Percentiles rank a stretch among this genome's conserved stretches.
Evolutionary conservation across 2,329 filamentous ascomycete species (phyloP).

Genomic region (Cordyceps cateniannulata): DNA sequence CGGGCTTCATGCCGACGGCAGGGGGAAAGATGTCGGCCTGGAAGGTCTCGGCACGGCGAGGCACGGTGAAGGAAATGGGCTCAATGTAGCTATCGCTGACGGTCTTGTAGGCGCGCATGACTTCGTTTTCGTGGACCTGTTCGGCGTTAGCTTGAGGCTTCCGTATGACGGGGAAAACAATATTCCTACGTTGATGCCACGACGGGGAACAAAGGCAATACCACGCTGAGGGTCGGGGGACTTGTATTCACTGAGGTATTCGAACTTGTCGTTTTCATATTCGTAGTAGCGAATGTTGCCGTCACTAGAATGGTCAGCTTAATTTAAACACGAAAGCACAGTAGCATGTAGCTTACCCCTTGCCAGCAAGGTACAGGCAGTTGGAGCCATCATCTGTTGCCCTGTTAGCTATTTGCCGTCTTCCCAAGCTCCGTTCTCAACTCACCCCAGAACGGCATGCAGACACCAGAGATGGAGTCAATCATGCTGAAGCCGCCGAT

Average conservation of each 20-base stretch:
- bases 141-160: constrained; percentile 17
- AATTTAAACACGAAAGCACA: constrained; percentile 35
- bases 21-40: constrained; percentile 97
- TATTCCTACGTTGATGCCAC: constrained; percentile 73
- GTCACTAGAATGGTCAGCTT: constrained; percentile 40
- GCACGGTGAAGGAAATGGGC: constrained; percentile 95
- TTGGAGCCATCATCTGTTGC: constrained; percentile 73
- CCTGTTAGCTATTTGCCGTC: constrained; percentile 18
- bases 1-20: constrained; percentile 71
- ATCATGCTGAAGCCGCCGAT: constrained; percentile 85
- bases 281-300: constrained; percentile 99
- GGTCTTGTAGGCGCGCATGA: constrained; percentile 95
- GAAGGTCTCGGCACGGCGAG: constrained; percentile 87
- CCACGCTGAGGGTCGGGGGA: constrained; percentile 93
- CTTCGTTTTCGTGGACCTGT: constrained; percentile 87
- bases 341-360: constrained; percentile 58
- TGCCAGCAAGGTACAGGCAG: constrained; percentile 92
- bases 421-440: constrained; percentile 24
- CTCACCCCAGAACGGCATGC: constrained; percentile 93
- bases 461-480: constrained; percentile 94
- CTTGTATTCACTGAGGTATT: constrained; percentile 95
- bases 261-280: constrained; percentile 97
- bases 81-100: constrained; percentile 93
- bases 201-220: constrained; percentile 88
- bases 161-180: not conserved